Evolutionary conservation across 1,284 basidiomycete genomes (phyloP).

Genomic region (Fomitopsis schrenkii): DNA sequence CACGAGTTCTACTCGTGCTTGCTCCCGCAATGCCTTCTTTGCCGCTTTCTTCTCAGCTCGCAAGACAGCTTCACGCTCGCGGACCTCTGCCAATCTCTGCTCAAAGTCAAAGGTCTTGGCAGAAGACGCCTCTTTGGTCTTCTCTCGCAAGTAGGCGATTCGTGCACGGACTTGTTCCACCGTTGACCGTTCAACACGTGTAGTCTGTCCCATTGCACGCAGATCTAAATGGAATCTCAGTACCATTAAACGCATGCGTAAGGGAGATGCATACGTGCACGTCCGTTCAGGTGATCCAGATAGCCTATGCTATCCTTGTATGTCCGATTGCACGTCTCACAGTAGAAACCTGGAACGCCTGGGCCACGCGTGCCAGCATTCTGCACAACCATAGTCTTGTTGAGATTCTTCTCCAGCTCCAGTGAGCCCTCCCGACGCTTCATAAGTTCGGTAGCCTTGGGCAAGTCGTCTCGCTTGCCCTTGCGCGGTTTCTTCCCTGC

Average conservation of each 20-base stretch:
- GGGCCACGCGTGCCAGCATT: conserved; percentile 76
- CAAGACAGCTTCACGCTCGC: conserved; percentile 60
- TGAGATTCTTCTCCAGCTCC: conserved; percentile 87
- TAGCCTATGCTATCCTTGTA: conserved; percentile 94
- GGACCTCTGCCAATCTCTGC: conserved; percentile 80
- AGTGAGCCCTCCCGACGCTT: conserved; percentile 78
- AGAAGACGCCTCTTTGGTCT: conserved; percentile 73
- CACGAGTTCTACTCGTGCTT: conserved; percentile 57
- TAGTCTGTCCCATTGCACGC: conserved; percentile 90
- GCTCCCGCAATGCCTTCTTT: conserved; percentile 71
- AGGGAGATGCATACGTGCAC: conserved; percentile 69
- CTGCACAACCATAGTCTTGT: conserved; percentile 89
- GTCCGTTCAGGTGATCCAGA: conserved; percentile 94
- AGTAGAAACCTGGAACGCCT: conserved; percentile 89
- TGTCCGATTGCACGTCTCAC: conserved; percentile 85
- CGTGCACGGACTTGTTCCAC: conserved; percentile 88
- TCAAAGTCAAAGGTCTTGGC: conserved; percentile 94
- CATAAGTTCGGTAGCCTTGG: conserved; percentile 88
- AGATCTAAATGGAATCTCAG: conserved; percentile 58
- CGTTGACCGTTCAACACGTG: conserved; percentile 86
- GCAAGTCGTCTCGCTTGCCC: conserved; percentile 61
- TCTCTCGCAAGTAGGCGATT: conserved; percentile 85
- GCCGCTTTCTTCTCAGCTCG: conserved; percentile 69
- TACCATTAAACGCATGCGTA: not conserved
- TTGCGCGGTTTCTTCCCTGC: conserved; percentile 79